Evolutionary conservation across 306 rosid genomes (phyloP).

Genomic region (Cotoneaster glaucophyllus): DNA sequence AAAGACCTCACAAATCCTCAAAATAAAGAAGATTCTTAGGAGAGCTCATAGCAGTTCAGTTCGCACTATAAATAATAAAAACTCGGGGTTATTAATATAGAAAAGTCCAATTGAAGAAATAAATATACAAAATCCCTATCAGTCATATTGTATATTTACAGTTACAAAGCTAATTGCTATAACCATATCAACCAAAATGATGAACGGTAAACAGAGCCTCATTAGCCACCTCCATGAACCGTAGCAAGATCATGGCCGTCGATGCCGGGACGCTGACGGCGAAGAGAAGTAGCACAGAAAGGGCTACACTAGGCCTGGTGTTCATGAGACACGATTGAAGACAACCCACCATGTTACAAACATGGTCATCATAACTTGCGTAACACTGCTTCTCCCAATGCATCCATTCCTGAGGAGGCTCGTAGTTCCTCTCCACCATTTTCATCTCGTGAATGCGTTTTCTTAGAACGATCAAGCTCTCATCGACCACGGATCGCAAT

Average conservation of each 20-base stretch:
- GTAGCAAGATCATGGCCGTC: slow-evolving; percentile 1
- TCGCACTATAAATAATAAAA: too few relatives aligned
- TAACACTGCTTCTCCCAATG: slow-evolving; percentile 49
- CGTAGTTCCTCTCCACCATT: slow-evolving; percentile 63
- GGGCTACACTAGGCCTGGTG: slow-evolving; percentile 26
- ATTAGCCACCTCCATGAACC: slow-evolving; percentile 16
- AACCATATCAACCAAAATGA: neutral
- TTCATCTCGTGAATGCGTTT: slow-evolving; percentile 65
- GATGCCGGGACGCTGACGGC: slow-evolving; percentile 3
- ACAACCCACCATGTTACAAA: slow-evolving; percentile 18
- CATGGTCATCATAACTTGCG: slow-evolving; percentile 16
- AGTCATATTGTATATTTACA: neutral
- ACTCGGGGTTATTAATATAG: too few relatives aligned
- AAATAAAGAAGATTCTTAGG: too few relatives aligned
- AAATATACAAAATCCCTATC: too few relatives aligned
- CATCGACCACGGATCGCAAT: slow-evolving; percentile 34
- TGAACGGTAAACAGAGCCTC: slow-evolving; percentile 7
- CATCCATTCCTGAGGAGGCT: slow-evolving; percentile 50
- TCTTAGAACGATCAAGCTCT: slow-evolving; percentile 57
- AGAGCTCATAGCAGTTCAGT: too few relatives aligned
- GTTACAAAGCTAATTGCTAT: neutral
- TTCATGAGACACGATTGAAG: slow-evolving; percentile 25
- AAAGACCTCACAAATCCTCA: too few relatives aligned
- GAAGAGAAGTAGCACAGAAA: slow-evolving; percentile 16
- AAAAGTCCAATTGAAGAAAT: too few relatives aligned